phyloP scores from a whole-genome alignment of 2,329 filamentous ascomycete species.

The Monilinia fructigena region DNA sequence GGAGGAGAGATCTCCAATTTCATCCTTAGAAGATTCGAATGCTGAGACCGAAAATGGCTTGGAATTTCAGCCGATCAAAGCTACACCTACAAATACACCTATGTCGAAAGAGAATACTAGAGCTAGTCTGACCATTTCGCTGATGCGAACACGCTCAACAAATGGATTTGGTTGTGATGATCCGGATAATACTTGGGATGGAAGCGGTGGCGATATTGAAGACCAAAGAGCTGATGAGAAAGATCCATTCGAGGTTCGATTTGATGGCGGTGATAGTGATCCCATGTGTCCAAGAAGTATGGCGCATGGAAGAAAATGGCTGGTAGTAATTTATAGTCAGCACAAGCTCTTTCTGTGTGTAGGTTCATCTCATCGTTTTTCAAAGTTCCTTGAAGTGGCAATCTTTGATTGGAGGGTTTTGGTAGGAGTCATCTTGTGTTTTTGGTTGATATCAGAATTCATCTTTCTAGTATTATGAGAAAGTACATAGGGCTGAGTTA shows the following conservation, averaged over 20 bases:
- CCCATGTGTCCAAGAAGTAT: conserved; percentile 72
- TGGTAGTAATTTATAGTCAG: conserved; percentile 74
- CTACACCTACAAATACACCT: conserved; percentile 1
- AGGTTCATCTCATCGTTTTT: conserved; percentile 45
- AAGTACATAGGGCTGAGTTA: neutral
- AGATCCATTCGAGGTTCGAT: conserved; percentile 66
- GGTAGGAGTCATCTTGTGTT: neutral
- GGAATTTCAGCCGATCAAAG: conserved; percentile 33
- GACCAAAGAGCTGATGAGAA: conserved; percentile 37
- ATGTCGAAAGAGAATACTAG: conserved; percentile 7
- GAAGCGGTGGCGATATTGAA: conserved; percentile 28
- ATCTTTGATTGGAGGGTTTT: conserved; percentile 4
- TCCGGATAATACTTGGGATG: conserved; percentile 22
- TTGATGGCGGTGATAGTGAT: conserved; percentile 70
- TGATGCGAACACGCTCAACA: conserved; percentile 34
- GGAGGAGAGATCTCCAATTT: neutral
- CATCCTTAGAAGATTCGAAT: neutral
- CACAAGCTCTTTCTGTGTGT: conserved; percentile 77
- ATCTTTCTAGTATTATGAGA: neutral
- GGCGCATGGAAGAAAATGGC: conserved; percentile 67
- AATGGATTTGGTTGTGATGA: conserved; percentile 41
- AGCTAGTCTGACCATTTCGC: conserved; percentile 23
- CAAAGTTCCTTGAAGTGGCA: neutral
- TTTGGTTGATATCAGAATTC: neutral
- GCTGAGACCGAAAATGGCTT: conserved; percentile 7